Evolutionary conservation across 2,329 filamentous ascomycete genomes (phyloP), one percentile per base, ranked within the genome.

Genomic region (Cladosporium oxysporum): DNA sequence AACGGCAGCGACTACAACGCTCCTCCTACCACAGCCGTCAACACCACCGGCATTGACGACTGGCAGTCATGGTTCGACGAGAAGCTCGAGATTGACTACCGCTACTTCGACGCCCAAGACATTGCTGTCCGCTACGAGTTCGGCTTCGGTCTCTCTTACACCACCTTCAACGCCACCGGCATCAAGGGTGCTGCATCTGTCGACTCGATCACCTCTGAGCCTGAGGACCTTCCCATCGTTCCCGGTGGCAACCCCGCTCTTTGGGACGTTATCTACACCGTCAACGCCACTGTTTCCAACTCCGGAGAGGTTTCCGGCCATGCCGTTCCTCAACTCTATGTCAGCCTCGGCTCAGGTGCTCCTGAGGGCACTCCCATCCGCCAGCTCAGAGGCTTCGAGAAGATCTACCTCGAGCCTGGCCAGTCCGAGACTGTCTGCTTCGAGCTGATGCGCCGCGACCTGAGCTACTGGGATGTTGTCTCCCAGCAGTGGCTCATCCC

Each of bases 1-100:
- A 62, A 67, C 52, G 67, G 63, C 64, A 69, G 44, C 62, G 71
- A 63, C 67, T 72, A 62, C 3, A 59, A 59, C 55, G 53, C 62
- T 16, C 57, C 53, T 29, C 62, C 91, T 0, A 62, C 18, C 50
- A 65, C 53, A 14, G 53, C 62, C 31, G 21, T 58, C 62, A 58
- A 58, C 57, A 58, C 62, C 41, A 65, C 62, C 23, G 61, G 61
- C 50, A 63, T 63, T 28, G 61, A 63, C 7, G 61, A 62, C 50
- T 58, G 57, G 53, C 91, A 96, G 73, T 91, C 94, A 68, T 87
- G 91, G 67, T 95, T 93, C 74, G 84, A 83, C 0, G 91, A 96
- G 73, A 91, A 91, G 0, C 79, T 96, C 0, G 92, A 92, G 74
- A 88, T 95, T 69, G 93, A 97, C 80, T 96, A 97, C 79, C 88